phyloP scores from a whole-genome alignment of 257 asterid species.

The Euphrasia confusa region DNA sequence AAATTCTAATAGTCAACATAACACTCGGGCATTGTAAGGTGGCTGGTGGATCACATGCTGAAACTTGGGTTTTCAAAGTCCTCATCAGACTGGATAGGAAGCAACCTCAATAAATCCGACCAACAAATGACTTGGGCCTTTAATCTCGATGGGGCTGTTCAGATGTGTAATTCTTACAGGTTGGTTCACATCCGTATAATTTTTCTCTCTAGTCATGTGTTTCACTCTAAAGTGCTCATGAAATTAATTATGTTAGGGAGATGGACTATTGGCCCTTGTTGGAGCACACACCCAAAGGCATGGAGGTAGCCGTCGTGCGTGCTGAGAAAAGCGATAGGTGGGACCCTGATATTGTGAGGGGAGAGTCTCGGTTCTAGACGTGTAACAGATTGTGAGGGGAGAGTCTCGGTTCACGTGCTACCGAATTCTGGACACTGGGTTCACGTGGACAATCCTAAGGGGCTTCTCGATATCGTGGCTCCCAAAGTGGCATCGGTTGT shows the following conservation, averaged over 20 bases:
- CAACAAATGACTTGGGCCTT: conserved; percentile 71
- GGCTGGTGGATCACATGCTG: conserved; percentile 91
- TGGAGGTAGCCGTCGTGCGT: conserved; percentile 64
- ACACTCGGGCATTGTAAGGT: conserved; percentile 38
- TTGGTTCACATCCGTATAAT: conserved; percentile 17
- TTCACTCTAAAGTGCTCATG: conserved; percentile 16
- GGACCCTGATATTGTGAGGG: conserved; percentile 54
- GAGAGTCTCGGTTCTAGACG: conserved; percentile 42
- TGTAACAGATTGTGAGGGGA: conserved; percentile 46
- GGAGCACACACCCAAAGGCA: conserved; percentile 63
- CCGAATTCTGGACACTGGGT: conserved; percentile 95
- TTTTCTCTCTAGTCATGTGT: background rate
- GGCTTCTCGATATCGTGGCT: conserved; percentile 72
- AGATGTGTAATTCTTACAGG: conserved; percentile 89
- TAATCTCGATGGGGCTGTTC: conserved; percentile 79
- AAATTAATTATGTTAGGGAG: conserved; percentile 42
- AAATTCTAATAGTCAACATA: conserved; percentile 18
- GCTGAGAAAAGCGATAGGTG: conserved; percentile 93
- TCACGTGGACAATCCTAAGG: conserved; percentile 92
- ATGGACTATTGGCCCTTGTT: conserved; percentile 64
- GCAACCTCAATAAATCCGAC: conserved; percentile 80
- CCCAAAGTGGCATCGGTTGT: conserved; percentile 63
- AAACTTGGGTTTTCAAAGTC: conserved; percentile 81
- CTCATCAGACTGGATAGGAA: conserved; percentile 82
- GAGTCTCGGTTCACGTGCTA: conserved; percentile 55